Conservation (phyloP, 2,329 filamentous ascomycete species). For the Microdochium trichocladiopsis region DNA sequence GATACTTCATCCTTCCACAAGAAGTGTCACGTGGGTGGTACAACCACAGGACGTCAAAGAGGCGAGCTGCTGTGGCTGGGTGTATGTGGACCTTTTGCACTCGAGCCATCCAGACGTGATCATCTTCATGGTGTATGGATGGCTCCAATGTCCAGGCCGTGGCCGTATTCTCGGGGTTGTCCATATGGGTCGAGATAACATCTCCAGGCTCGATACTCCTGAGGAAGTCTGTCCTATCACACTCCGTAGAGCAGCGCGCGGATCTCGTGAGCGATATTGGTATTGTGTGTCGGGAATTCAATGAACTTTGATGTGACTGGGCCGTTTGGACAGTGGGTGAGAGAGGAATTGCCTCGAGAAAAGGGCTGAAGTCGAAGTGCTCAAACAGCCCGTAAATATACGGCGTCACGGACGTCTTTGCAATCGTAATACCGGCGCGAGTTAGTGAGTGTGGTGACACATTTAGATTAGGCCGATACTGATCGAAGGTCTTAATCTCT, state of each 20-base stretch:
- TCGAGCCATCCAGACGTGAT: slow-evolving; percentile 62
- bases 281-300: background rate
- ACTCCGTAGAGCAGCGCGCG: background rate
- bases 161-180: slow-evolving; percentile 32
- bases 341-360: slow-evolving; percentile 31
- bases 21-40: slow-evolving; percentile 66
- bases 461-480: slow-evolving; percentile 20
- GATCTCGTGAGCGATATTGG: background rate
- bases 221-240: slow-evolving; percentile 12
- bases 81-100: slow-evolving; percentile 48
- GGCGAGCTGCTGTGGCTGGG: slow-evolving; percentile 22
- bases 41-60: slow-evolving; percentile 65
- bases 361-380: slow-evolving; percentile 50
- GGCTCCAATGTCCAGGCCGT: slow-evolving; percentile 49
- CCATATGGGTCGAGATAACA: slow-evolving; percentile 39
- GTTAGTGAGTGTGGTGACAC: background rate
- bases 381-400: slow-evolving; percentile 60
- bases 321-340: background rate
- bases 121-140: slow-evolving; percentile 31
- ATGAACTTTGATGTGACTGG: background rate
- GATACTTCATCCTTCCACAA: slow-evolving; percentile 61
- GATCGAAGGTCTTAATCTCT: slow-evolving; percentile 34
- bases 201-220: slow-evolving; percentile 34
- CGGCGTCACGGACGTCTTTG: slow-evolving; percentile 21
- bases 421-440: background rate